A percentile compares a stretch with the other conserved stretches of the same genome.
phyloP scores from a whole-genome alignment of 352 stramenopile genomes.

The Pythium dissimile region DNA sequence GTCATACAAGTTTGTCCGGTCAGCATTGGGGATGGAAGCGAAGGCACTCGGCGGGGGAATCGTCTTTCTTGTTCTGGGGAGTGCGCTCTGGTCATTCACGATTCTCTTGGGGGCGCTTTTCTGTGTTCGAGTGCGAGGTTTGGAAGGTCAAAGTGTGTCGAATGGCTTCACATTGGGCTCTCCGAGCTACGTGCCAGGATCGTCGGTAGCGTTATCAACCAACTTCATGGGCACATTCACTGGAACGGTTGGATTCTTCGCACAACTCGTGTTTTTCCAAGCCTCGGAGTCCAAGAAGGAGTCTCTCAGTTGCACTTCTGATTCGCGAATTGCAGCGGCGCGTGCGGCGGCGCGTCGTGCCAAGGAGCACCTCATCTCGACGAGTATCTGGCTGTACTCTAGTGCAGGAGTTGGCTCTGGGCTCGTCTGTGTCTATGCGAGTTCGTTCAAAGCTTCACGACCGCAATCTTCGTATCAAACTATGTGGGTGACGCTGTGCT shows the following conservation, averaged over 20 bases:
- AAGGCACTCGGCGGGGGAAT: slow-evolving; percentile 42
- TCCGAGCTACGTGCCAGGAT: not conserved
- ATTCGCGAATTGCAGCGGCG: not conserved
- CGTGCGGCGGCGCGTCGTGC: slow-evolving; percentile 9
- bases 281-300: slow-evolving; percentile 20
- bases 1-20: slow-evolving; percentile 41
- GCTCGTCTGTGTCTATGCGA: slow-evolving; percentile 27
- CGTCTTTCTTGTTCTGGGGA: slow-evolving; percentile 47
- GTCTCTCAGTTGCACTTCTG: not conserved
- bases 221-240: slow-evolving; percentile 49
- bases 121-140: slow-evolving; percentile 38
- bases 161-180: not conserved
- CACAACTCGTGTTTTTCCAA: slow-evolving; percentile 44
- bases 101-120: slow-evolving; percentile 45
- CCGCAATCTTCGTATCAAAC: slow-evolving; percentile 30
- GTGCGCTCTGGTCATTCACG: slow-evolving; percentile 56
- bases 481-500: slow-evolving; percentile 31
- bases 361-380: slow-evolving; percentile 16
- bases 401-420: slow-evolving; percentile 10
- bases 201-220: slow-evolving; percentile 11
- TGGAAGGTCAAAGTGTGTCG: slow-evolving; percentile 15
- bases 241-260: slow-evolving; percentile 39
- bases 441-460: slow-evolving; percentile 22
- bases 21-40: slow-evolving; percentile 23
- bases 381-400: slow-evolving; percentile 20